Base-by-base conservation (phyloP, 192 early-diverging fungal genomes). In the Umbelopsis vinacea region DNA sequence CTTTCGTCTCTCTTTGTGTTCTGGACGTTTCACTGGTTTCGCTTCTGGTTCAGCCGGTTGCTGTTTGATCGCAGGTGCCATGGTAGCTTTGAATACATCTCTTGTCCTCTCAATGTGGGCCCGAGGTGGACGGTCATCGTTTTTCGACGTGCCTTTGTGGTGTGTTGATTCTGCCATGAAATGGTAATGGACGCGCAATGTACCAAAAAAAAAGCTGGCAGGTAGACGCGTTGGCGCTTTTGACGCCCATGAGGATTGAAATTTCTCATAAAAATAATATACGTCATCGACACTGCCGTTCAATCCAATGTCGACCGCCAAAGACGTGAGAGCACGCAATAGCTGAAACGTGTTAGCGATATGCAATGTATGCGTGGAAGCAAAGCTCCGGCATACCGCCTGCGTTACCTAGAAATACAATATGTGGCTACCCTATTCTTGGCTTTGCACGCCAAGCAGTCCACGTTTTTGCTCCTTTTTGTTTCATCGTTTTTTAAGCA, bases 101-200 rank as follows among this genome's bases (percentile, higher is more conserved):
- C 57, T 63, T 26, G 57, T 63, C 17, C 57, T 63, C 33, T 63
- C 57, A 12, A 63, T 33, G n/a, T 63, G 57, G 17, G 35, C 57
- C 3, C 57, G 57, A 37, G 57, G 33, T 37, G 57, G 57, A 29
- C 35, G 23, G 2, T 63, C 57, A 29, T 17, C 17, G 12, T 5
- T 35, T 19, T 37, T 19, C 12, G 33, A 29, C 8, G 14, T 63
- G 57, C 11, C 37, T 63, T 63, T 22, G 11, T 37, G 26, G 12
- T 63, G 57, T 11, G 17, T 63, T 35, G 33, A 37, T 14, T 63
- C 57, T 15, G 57, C 33, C 57, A 63, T 63, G 57, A 15, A n/a
- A 37, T 63, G 33, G 29, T 12, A 26, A 37, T 17, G 12, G 37
- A 14, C 57, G 26, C 33, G 15, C 7, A 35, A 29, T 63, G 40